Conservation (phyloP, 345 rosid genomes). For the Eucalyptus caleyi region DNA sequence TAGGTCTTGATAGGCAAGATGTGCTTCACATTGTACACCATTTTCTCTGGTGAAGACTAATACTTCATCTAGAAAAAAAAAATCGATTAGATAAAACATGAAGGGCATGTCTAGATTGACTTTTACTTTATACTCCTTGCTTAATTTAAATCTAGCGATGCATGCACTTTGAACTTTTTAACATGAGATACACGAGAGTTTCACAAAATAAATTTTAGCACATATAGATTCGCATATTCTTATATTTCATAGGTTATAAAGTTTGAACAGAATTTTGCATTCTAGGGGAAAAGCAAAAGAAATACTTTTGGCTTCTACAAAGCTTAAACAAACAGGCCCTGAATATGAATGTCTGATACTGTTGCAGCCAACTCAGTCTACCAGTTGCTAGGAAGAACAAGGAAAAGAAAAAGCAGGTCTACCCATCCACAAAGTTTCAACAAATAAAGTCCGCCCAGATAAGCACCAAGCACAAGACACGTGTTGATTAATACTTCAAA, state of each 20-base stretch:
- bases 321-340: not conserved
- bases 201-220: not conserved
- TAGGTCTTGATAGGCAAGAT: not conserved
- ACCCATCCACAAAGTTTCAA: not conserved
- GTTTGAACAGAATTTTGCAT: not conserved
- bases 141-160: not conserved
- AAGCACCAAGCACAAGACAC: not conserved
- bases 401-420: not conserved
- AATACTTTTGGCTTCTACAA: not conserved
- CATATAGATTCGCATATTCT: not conserved
- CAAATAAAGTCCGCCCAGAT: not conserved
- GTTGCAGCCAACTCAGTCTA: not conserved
- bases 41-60: not conserved
- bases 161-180: not conserved
- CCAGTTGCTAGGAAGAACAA: not conserved
- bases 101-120: not conserved
- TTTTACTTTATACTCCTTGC: not conserved
- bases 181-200: not conserved
- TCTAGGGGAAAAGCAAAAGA: not conserved
- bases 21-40: not conserved
- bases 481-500: not conserved
- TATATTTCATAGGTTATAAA: not conserved
- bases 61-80: not conserved
- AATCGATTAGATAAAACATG: not conserved
- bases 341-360: not conserved